These are phyloP conservation scores for Aspergillus calidoustus DNA, from an alignment of 2,329 filamentous ascomycete species.

Conservation along the genomic window DNA sequence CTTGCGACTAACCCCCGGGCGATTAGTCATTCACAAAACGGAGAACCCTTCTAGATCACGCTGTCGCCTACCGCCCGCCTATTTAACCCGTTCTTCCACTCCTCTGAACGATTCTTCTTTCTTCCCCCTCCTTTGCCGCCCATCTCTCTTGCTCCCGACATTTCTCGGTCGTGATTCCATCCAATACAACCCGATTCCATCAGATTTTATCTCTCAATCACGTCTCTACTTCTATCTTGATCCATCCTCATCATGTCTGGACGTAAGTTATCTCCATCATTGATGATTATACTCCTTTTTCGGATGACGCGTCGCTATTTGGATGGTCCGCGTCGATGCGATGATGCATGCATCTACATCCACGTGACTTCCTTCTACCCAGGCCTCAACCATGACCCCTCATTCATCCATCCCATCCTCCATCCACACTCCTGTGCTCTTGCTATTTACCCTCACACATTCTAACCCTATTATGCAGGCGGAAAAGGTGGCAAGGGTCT, in stretches of 20 bases:
- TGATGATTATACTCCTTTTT: slow-evolving; percentile 3
- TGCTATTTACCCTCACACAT: background rate
- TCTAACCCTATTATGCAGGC: slow-evolving; percentile 58
- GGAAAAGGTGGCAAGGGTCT: slow-evolving; percentile 97
- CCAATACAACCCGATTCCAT: slow-evolving; percentile 19
- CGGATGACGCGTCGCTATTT: background rate
- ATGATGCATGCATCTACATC: slow-evolving; percentile 24
- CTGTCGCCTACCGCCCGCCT: slow-evolving; percentile 30
- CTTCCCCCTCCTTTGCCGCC: slow-evolving; percentile 24
- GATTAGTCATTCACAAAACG: slow-evolving; percentile 33
- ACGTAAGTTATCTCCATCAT: slow-evolving; percentile 39
- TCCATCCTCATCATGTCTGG: slow-evolving; percentile 42
- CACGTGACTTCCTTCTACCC: slow-evolving; percentile 32
- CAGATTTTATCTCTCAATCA: slow-evolving; percentile 17
- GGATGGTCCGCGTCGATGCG: slow-evolving; percentile 17
- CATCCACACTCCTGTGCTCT: background rate
- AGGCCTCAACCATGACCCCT: slow-evolving; percentile 22
- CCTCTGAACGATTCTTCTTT: slow-evolving; percentile 20
- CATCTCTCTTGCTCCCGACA: slow-evolving; percentile 16
- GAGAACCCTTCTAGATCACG: slow-evolving; percentile 21
- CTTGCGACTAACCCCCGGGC: slow-evolving; percentile 25
- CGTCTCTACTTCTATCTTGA: slow-evolving; percentile 15
- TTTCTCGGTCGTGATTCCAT: slow-evolving; percentile 26
- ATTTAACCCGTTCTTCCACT: slow-evolving; percentile 36
- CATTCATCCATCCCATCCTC: background rate